Base-by-base conservation (phyloP, 1,284 basidiomycete species). In the Puccinia brachypodii region DNA sequence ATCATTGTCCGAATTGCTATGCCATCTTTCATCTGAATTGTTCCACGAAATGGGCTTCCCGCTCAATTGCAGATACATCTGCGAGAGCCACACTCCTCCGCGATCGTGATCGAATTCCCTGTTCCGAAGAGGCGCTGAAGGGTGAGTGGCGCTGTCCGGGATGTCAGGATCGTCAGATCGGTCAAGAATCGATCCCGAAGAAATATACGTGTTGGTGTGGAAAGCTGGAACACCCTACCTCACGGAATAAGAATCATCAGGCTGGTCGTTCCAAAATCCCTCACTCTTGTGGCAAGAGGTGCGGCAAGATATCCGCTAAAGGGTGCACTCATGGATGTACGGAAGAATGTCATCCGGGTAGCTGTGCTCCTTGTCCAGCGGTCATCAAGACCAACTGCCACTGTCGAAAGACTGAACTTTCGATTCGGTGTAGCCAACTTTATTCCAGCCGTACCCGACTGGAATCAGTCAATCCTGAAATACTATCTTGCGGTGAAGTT, bases 351-450 rank as follows among this genome's bases (percentile, higher is more conserved):
- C 78, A 80, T 73, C 78, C 78, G 8, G 78, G 78, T 40, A 71
- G 53, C 16, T 80, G 78, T 80, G 25, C 78, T 44, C 50, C 69
- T 64, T 80, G 78, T 50, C 28, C 78, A 2, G 78, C 78, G 28
- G 78, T 80, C 50, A 73, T 80, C 50, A 47, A 72, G 14, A 64
- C 69, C 16, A 47, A 69, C 0, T 80, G 78, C 36, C 56, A 80
- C 38, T 80, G 78, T 38, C 33, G n/a, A 33, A 58, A 80, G 42
- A 72, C 68, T 14, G n/a, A 72, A 25, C 40, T 69, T 14, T 40
- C 53, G 22, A 64, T 80, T 31, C 78, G 78, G 22, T 80, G 78
- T 38, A 80, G 78, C 72, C 78, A 80, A 53, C 78, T 80, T 47
- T 44, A 80, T 42, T 44, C 69, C 13, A 79, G 42, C 22, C 64